These are phyloP conservation scores for Triticum dicoccoides DNA, from an alignment of 176 grass and related monocot species.

Conservation along the genomic window DNA sequence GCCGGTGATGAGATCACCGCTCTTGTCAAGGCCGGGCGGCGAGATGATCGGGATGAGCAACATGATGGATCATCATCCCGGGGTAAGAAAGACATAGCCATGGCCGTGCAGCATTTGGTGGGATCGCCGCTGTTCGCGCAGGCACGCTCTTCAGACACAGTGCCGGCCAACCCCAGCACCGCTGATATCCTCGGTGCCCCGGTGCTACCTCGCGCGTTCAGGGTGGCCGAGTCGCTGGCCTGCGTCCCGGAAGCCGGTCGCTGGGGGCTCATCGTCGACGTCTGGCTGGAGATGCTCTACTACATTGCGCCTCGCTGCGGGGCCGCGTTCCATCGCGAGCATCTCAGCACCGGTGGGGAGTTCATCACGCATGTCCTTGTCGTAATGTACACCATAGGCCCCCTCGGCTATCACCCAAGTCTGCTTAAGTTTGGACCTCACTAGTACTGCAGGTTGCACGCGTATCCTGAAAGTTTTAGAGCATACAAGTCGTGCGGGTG, in stretches of 20 bases:
- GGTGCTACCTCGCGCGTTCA: slow-evolving; percentile 27
- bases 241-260: background rate
- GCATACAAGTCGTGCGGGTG: too few relatives aligned
- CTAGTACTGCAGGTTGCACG: background rate
- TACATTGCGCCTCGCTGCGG: slow-evolving; percentile 16
- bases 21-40: background rate
- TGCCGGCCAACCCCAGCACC: background rate
- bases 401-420: slow-evolving; percentile 3
- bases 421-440: slow-evolving; percentile 2
- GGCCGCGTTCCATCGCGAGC: slow-evolving; percentile 20
- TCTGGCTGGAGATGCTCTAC: slow-evolving; percentile 33
- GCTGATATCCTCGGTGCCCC: background rate
- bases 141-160: background rate
- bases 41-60: background rate
- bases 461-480: background rate
- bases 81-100: background rate
- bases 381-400: slow-evolving; percentile 16
- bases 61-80: background rate
- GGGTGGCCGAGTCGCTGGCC: slow-evolving; percentile 7
- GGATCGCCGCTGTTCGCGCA: background rate
- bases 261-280: slow-evolving; percentile 17
- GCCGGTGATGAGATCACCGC: background rate
- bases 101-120: background rate
- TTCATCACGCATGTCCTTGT: slow-evolving; percentile 25
- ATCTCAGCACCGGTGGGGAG: slow-evolving; percentile 25